Evolutionary conservation across 495 filamentous ascomycete species (phyloP).

Genomic region (Talaromyces stipitatus): DNA sequence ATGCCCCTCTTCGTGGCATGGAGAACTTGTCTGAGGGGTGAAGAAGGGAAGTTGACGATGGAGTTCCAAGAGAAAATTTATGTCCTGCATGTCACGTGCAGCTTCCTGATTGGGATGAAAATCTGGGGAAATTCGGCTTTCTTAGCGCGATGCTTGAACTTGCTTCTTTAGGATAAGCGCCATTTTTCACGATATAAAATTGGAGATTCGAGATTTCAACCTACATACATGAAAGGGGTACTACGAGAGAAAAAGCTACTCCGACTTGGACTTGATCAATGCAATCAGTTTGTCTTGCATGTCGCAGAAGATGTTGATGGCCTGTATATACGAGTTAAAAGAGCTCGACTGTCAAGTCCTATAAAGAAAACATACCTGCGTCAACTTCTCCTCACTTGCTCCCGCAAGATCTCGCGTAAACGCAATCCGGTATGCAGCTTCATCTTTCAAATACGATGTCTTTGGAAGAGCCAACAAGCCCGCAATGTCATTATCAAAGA

Average conservation of each 20-base stretch:
- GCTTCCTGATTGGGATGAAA: conserved; percentile 2
- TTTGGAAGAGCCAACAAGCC: conserved; percentile 5
- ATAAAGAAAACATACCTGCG: conserved; percentile 27
- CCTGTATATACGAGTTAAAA: conserved; percentile 18
- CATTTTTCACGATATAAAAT: not conserved
- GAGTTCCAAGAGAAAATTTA: not conserved
- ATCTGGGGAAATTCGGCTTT: not conserved
- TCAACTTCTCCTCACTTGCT: conserved; percentile 43
- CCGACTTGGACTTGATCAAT: conserved; percentile 22
- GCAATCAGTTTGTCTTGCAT: conserved; percentile 48
- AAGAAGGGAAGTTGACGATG: not conserved
- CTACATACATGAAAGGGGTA: no score
- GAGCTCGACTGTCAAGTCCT: not conserved
- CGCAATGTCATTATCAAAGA: conserved; percentile 23
- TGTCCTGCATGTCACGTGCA: conserved; percentile 2
- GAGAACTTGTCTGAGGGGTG: not conserved
- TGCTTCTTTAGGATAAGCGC: not conserved
- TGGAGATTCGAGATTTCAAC: not conserved
- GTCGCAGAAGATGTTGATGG: conserved; percentile 54
- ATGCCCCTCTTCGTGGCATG: not conserved
- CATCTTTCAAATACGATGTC: conserved; percentile 31
- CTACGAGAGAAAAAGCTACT: not conserved
- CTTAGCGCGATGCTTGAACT: no score
- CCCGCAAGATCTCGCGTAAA: conserved; percentile 43
- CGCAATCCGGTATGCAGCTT: conserved; percentile 37